Base-by-base conservation (phyloP, 495 filamentous ascomycete genomes). In the Penicillium flavigenum region DNA sequence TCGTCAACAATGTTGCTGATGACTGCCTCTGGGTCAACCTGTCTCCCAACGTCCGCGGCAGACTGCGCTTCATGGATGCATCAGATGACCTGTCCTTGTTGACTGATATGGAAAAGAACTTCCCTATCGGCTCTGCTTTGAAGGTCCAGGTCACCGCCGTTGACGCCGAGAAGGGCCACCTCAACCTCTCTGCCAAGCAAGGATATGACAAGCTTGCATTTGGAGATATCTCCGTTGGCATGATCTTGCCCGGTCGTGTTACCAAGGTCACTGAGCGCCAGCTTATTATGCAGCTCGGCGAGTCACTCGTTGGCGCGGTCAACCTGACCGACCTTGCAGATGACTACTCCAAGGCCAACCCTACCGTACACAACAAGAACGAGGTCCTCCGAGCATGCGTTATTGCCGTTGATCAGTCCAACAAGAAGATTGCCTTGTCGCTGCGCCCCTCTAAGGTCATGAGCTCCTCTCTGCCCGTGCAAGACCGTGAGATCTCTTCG, bases 21-120 rank as follows among this genome's bases (percentile, higher is more conserved):
- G 83, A 87, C 51, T 88, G 82, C 60, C 76, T 94, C 20, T 98
- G 92, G 93, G 85, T 93, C 47, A 96, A 89, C 65, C 70, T 98
- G 26, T 89, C 92, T 4, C 92, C 94, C n/a, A 92, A 88, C 60
- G 86, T 98, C 27, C 86, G 91, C 16, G 94, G 94, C 56, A 80
- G 91, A 49, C 82, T 98, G 46, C 83, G 81, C 39, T 79, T 85
- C 47, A 82, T 94, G 66, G 91, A 97, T 73, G 82, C 95, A 19
- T 88, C 90, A 0, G 90, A 96, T 58, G 90, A 97, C 65, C 70
- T 95, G 19, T 87, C 89, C 9, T 77, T 86, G 46, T 72, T 96
- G 44, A 79, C 84, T 26, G 81, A 96, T 64, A 72, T 96, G 6
- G 81, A 84, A n/a, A 83, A 86, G 62, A 88, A 87, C 69, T 98